Base-by-base conservation (phyloP, 225 moss, liverwort and hornwort species). In the Pseudoscleropodium purum region DNA sequence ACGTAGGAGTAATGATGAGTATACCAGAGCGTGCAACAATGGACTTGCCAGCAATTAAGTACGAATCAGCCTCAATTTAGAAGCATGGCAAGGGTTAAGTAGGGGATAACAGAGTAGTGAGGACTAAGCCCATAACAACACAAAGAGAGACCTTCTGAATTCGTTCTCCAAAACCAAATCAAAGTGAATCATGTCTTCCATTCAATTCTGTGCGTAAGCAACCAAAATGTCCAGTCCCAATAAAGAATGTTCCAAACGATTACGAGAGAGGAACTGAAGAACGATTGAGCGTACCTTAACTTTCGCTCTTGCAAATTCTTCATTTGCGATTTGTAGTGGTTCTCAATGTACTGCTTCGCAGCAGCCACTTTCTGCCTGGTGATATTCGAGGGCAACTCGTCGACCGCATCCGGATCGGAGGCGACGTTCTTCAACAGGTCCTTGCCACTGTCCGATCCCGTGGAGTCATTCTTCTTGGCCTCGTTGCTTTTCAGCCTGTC, bases 261-360 rank as follows among this genome's bases (percentile, higher is more conserved):
- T 63, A 59, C 63, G 52, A 88, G 51, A 43, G 54, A 74, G 84
- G 65, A 27, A 79, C 29, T 51, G 24, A 61, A 51, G 75, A 69
- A 82, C 77, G 75, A 45, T 39, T 37, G 16, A 72, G 68, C 37
- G 59, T 88, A 95, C 95, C 95, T 90, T 87, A 89, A 84, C 90
- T 95, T 95, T 76, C 95, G 95, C 89, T 95, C 95, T 52, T 95
- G 95, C 87, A 94, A 78, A 89, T 92, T 95, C 89, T 95, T 95
- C 95, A 95, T 95, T 79, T 95, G 95, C 18, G 95, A 90, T 84
- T 95, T 95, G 88, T 95, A 95, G 78, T 95, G 95, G 70, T 93
- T 95, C 85, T 95, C 95, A 67, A 95, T 95, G 87, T 95, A 95
- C 89, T 95, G 95, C 91, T 95, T 95, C 16, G 95, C 95, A 87